These are phyloP conservation scores for Gossypium sturtianum DNA, from an alignment of 345 rosid species.

Conservation along the genomic window DNA sequence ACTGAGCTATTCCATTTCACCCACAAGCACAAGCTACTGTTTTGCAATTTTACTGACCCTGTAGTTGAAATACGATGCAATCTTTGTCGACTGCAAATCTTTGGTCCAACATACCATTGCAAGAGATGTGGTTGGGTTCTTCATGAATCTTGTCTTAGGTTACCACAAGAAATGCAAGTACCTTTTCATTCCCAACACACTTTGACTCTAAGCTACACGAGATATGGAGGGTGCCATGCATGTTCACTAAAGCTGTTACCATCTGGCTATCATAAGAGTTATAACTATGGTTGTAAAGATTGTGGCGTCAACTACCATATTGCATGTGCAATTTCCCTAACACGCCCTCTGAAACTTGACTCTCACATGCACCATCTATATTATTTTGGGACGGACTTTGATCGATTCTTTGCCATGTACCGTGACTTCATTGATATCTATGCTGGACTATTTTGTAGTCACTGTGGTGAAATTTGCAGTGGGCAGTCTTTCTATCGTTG, in stretches of 20 bases:
- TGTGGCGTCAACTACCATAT: background rate
- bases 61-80: background rate
- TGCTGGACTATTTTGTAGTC: no score
- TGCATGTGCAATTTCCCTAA: background rate
- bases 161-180: background rate
- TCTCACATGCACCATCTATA: conserved; percentile 6
- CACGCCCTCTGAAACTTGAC: background rate
- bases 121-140: background rate
- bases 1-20: conserved; percentile 1
- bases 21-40: background rate
- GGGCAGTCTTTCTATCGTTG: background rate
- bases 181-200: background rate
- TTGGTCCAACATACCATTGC: background rate
- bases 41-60: background rate
- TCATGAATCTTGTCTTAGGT: conserved; percentile 1
- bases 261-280: no score
- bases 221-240: background rate
- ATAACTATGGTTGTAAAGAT: background rate
- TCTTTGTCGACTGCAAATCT: background rate
- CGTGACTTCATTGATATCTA: no score
- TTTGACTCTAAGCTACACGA: background rate
- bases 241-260: background rate
- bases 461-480: background rate
- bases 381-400: background rate
- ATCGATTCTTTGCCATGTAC: background rate